Evolutionary conservation across 257 asterid genomes (phyloP), one percentile per base, ranked within the genome.

Genomic region (Jasminum sambac): DNA sequence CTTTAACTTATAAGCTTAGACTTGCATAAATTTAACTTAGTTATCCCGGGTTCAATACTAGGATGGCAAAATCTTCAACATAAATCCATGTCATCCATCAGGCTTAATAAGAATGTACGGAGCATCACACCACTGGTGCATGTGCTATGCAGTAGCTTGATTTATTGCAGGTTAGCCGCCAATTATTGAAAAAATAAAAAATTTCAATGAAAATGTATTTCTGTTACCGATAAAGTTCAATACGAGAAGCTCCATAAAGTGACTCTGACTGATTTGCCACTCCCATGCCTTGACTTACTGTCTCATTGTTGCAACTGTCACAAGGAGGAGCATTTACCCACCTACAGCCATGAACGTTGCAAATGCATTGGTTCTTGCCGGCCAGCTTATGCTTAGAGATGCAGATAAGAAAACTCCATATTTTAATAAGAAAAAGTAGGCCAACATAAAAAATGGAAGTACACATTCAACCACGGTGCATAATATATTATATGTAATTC

Each of bases 281-380:
- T 63, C 95, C 97, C 96, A 84, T 87, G 77, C 96, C 96, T 79
- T 85, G 90, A 68, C 71, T 80, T 71, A 67, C 43, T 63, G 97
- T 94, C 64, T 89, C 96, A 74, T 69, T 78, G 39, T 75, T 83
- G 78, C 98, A 94, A 74, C 80, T 85, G 64, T 85, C 95, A 77
- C 98, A 94, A 67, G 97, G 88, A 79, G 98, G 97, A 39, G 92
- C 80, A 79, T 94, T 86, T 62, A 90, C 96, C 98, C 98, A 94
- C 89, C 98, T 91, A 76, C 62, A 79, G 76, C 73, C 72, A 75
- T 72, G 61, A 70, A 50, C 50, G 11, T 73, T 59, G 68, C 74
- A 61, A 46, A 63, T 41, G 39, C 64, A 57, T 39, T 6, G 41
- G 67, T 21, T 59, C 66, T 68, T 21, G 58, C 42, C 34, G n/a